Evolutionary conservation across 2,329 filamentous ascomycete genomes (phyloP).

Genomic region (Raffaelea albimanens): DNA sequence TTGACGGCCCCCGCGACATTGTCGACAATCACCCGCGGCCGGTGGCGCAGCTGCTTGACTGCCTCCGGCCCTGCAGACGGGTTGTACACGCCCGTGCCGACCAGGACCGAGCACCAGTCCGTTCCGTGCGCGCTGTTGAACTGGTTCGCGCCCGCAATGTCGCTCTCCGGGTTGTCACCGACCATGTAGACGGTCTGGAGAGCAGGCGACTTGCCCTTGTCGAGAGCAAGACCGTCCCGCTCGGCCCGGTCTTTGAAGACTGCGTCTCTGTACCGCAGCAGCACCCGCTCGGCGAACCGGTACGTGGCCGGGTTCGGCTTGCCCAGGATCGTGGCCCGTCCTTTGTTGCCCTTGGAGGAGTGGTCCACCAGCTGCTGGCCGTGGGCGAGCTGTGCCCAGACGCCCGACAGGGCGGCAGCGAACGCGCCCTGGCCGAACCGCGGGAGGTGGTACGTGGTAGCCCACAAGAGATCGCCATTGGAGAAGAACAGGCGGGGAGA

Average conservation of each 20-base stretch:
- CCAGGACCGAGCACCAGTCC: slow-evolving; percentile 22
- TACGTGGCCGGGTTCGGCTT: slow-evolving; percentile 77
- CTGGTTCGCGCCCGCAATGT: slow-evolving; percentile 79
- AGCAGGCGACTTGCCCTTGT: slow-evolving; percentile 21
- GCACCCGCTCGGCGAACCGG: slow-evolving; percentile 67
- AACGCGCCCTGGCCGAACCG: slow-evolving; percentile 90
- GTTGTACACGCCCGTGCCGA: slow-evolving; percentile 23
- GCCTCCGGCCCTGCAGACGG: slow-evolving; percentile 9
- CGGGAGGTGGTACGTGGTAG: slow-evolving; percentile 72
- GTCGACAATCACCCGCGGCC: slow-evolving; percentile 16
- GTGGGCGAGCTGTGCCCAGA: slow-evolving; percentile 65
- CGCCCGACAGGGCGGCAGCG: slow-evolving; percentile 67
- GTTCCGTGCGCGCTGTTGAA: slow-evolving; percentile 56
- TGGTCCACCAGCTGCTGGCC: slow-evolving; percentile 38
- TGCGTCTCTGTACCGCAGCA: slow-evolving; percentile 49
- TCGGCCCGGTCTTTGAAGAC: slow-evolving; percentile 27
- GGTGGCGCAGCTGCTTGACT: slow-evolving; percentile 11
- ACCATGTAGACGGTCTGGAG: slow-evolving; percentile 84
- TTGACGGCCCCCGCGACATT: slow-evolving; percentile 20
- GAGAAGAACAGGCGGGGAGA: slow-evolving; percentile 72
- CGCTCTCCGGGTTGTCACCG: slow-evolving; percentile 80
- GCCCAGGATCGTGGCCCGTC: slow-evolving; percentile 59
- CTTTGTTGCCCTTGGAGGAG: not conserved
- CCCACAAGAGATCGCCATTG: slow-evolving; percentile 87
- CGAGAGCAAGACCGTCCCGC: slow-evolving; percentile 10